Evolutionary conservation across 225 moss, liverwort and hornwort genomes (phyloP), one percentile per base, ranked within the genome.

Genomic region (Physcomitrellopsis africana): DNA sequence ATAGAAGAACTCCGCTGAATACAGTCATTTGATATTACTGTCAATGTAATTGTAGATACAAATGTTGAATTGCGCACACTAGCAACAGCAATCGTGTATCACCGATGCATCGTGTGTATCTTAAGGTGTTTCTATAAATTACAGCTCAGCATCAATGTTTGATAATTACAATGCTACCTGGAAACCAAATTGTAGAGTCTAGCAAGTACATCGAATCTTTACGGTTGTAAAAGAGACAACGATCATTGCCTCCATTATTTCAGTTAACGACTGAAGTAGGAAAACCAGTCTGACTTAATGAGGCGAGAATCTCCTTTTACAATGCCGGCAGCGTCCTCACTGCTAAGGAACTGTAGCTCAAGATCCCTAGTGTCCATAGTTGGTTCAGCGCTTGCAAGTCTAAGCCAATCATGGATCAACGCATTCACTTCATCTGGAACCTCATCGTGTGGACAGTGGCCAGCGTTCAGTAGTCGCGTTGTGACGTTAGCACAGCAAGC

Each of bases 391-490:
- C 61, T 68, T 73, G 67, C 70, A 56, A 73, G 81, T 67, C 56
- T 73, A 54, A 86, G 52, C 85, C 85, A 89, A 74, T 86, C 81
- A 51, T 89, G 81, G 23, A 89, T 81, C 68, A 85, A 73, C 16
- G 86, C 79, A 67, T 99, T 99, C 49, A 99, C 97, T 83, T 92
- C 92, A 64, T 95, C 95, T 15, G 97, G 95, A 41, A 99, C 79
- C 83, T 99, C 97, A 51, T 99, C 97, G 67, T 99, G 97, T 37
- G 97, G 97, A 65, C 97, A 99, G 71, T 99, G 97, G 69, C 97
- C 97, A 75, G 97, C 97, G 78, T 95, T 92, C 22, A 99, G 79
- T 37, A 93, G 81, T 51, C 92, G 93, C 65, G 86, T 83, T 20
- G 91, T 87, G 54, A 99, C 86, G 42, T 95, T 93, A 42, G 78